Conservation (phyloP, 2,329 filamentous ascomycete species). For the Arthrobotrys sphaeroides region DNA sequence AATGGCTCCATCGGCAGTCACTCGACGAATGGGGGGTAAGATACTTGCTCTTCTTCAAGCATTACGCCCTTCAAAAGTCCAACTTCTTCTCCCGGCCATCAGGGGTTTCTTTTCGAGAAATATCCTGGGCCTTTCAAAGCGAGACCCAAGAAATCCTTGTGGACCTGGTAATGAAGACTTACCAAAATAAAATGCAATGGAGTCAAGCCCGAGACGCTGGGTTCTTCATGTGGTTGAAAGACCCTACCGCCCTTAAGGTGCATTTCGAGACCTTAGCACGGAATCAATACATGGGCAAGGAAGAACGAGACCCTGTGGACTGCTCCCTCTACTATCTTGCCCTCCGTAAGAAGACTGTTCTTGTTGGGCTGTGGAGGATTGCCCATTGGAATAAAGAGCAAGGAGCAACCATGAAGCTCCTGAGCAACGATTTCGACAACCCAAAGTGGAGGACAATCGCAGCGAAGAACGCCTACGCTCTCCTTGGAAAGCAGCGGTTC, state of each 20-base stretch:
- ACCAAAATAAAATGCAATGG: slow-evolving; percentile 83
- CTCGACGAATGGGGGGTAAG: slow-evolving; percentile 90
- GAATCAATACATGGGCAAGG: slow-evolving; percentile 89
- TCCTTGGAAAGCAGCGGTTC: slow-evolving; percentile 89
- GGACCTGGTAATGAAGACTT: slow-evolving; percentile 82
- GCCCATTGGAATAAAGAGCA: slow-evolving; percentile 90
- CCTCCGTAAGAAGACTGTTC: slow-evolving; percentile 85
- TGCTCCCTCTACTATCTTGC: slow-evolving; percentile 93
- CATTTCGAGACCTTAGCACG: slow-evolving; percentile 92
- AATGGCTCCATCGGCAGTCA: slow-evolving; percentile 85
- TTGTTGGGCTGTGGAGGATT: slow-evolving; percentile 94
- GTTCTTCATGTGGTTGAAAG: slow-evolving; percentile 93
- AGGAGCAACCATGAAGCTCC: slow-evolving; percentile 76
- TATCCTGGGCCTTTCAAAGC: slow-evolving; percentile 85
- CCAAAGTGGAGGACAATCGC: slow-evolving; percentile 87
- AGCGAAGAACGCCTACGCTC: slow-evolving; percentile 93
- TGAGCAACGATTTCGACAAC: slow-evolving; percentile 91
- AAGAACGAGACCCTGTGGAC: slow-evolving; percentile 87
- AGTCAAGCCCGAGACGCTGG: slow-evolving; percentile 84
- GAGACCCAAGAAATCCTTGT: slow-evolving; percentile 87
- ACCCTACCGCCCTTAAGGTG: slow-evolving; percentile 76
- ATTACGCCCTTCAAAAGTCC: slow-evolving; percentile 77
- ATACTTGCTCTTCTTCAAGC: slow-evolving; percentile 86
- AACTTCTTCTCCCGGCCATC: slow-evolving; percentile 69
- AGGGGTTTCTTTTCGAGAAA: slow-evolving; percentile 78